phyloP scores from a whole-genome alignment of 129 eudicot species.

The Pittosporum tobira region DNA sequence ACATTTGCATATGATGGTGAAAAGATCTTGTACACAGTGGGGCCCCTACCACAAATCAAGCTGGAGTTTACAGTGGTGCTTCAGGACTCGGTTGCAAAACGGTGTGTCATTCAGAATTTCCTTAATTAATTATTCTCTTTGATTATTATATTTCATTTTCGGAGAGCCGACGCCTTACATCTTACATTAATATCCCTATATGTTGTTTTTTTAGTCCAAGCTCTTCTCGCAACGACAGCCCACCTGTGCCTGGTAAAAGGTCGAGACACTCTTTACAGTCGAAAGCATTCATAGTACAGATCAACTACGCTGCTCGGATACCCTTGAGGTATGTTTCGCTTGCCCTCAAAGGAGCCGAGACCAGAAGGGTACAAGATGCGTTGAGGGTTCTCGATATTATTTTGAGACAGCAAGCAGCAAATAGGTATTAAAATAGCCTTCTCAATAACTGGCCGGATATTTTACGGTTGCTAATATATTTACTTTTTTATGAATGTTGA shows the following conservation, averaged over 20 bases:
- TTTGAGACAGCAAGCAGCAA: conserved; percentile 87
- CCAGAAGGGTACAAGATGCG: conserved; percentile 55
- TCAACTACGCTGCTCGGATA: conserved; percentile 52
- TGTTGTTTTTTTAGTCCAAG: conserved; percentile 32
- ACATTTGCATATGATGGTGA: conserved; percentile 85
- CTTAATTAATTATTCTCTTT: no score
- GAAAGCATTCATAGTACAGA: conserved; percentile 59
- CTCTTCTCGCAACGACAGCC: conserved; percentile 31
- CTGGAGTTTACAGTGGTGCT: conserved; percentile 62
- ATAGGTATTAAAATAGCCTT: conserved; percentile 40
- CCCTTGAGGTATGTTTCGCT: conserved; percentile 48
- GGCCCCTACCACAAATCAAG: conserved; percentile 55
- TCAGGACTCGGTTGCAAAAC: conserved; percentile 51
- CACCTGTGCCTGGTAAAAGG: conserved; percentile 53
- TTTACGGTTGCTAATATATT: background rate
- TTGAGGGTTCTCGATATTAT: conserved; percentile 78
- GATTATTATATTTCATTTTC: background rate
- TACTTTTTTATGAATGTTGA: conserved; percentile 16
- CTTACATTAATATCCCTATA: no score
- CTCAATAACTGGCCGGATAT: background rate
- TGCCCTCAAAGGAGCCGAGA: conserved; percentile 52
- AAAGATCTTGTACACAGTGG: conserved; percentile 63
- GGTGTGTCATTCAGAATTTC: no score
- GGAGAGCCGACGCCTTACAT: no score
- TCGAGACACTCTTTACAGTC: conserved; percentile 46